Percentiles rank a stretch among this genome's conserved stretches.
Conservation (phyloP, 768 basidiomycete genomes). For the Trametes maxima region DNA sequence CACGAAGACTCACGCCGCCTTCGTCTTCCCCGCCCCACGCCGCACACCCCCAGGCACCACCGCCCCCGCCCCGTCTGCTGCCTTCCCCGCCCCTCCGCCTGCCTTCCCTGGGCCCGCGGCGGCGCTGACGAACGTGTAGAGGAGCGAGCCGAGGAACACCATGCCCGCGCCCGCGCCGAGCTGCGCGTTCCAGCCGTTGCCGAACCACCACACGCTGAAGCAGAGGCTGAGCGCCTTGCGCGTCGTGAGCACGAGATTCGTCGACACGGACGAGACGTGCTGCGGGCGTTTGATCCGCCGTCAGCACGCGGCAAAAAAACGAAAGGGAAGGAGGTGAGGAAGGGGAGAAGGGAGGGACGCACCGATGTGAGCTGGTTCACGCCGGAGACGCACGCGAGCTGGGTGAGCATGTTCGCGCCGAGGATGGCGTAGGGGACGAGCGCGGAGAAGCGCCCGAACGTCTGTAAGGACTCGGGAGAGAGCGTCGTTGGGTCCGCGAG, state of each 20-base stretch:
- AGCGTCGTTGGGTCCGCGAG: constrained; percentile 40
- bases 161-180: constrained; percentile 68
- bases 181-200: constrained; percentile 67
- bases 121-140: constrained; percentile 45
- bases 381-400: constrained; percentile 80
- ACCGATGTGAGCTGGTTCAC: constrained; percentile 84
- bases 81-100: background rate
- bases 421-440: constrained; percentile 58
- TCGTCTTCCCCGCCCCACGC: background rate
- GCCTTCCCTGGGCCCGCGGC: background rate
- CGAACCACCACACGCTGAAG: constrained; percentile 86
- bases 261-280: constrained; percentile 79
- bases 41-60: background rate
- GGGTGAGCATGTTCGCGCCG: constrained; percentile 65
- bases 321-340: background rate
- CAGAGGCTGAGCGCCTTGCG: constrained; percentile 81
- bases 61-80: background rate
- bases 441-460: constrained; percentile 24
- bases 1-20: background rate
- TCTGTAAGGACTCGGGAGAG: constrained; percentile 3
- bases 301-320: background rate
- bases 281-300: constrained; percentile 28
- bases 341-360: constrained; percentile 30
- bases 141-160: constrained; percentile 70
- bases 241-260: constrained; percentile 77